These are phyloP conservation scores for Tylopilus plumbeoviolaceoides DNA, from an alignment of 768 basidiomycete genomes.

Conservation along the genomic window DNA sequence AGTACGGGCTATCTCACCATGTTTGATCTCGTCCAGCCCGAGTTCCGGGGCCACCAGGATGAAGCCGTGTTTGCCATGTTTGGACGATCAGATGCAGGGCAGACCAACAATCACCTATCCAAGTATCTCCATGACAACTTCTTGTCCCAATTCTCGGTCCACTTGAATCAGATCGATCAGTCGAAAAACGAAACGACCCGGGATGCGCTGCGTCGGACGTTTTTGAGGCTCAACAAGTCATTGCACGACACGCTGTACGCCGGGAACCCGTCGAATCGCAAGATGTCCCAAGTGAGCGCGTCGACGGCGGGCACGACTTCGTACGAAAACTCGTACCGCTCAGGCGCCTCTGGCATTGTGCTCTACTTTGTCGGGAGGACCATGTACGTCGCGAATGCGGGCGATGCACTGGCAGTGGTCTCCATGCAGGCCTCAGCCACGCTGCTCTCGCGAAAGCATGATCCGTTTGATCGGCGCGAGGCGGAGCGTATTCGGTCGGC, in stretches of 20 bases:
- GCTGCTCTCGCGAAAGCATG: constrained; percentile 74
- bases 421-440: constrained; percentile 73
- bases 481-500: constrained; percentile 83
- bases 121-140: constrained; percentile 87
- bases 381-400: constrained; percentile 87
- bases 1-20: constrained; percentile 75
- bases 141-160: constrained; percentile 52
- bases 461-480: constrained; percentile 85
- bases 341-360: constrained; percentile 82
- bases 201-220: constrained; percentile 83
- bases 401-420: constrained; percentile 83
- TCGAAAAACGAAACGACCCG: constrained; percentile 47
- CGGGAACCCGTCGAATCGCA: constrained; percentile 44
- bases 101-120: constrained; percentile 63
- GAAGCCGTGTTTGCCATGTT: constrained; percentile 97
- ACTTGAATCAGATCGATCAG: constrained; percentile 46
- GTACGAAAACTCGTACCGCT: constrained; percentile 50
- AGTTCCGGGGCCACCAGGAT: constrained; percentile 70
- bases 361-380: constrained; percentile 78
- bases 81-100: constrained; percentile 61
- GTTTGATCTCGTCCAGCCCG: constrained; percentile 88
- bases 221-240: constrained; percentile 80
- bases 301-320: constrained; percentile 33
- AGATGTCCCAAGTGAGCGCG: constrained; percentile 65
- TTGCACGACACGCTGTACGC: constrained; percentile 65